Evolutionary conservation across 2,329 filamentous ascomycete genomes (phyloP).

Genomic region (Ascochyta fabae): DNA sequence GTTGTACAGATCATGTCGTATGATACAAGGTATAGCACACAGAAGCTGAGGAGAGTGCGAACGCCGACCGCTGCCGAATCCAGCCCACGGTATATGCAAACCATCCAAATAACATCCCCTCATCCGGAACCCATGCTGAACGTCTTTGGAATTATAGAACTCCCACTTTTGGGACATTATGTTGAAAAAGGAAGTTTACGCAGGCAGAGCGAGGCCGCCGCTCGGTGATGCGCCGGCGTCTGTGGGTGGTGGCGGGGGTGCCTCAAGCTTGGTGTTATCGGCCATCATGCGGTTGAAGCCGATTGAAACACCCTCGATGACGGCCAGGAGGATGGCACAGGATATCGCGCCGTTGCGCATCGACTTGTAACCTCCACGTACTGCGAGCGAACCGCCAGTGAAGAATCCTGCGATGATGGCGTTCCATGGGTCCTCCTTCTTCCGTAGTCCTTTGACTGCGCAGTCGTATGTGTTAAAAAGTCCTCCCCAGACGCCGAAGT

Average conservation of each 20-base stretch:
- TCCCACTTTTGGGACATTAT: constrained; percentile 22
- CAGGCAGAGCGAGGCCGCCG: constrained; percentile 31
- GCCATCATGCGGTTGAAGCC: constrained; percentile 95
- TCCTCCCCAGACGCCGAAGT: constrained; percentile 98
- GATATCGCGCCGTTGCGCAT: constrained; percentile 96
- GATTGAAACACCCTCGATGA: constrained; percentile 97
- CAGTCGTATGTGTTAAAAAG: constrained; percentile 97
- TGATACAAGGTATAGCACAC: constrained; percentile 44
- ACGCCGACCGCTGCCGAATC: constrained; percentile 41
- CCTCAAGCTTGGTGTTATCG: constrained; percentile 81
- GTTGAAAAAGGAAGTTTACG: constrained; percentile 27
- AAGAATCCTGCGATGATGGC: constrained; percentile 98
- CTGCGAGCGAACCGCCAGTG: constrained; percentile 82
- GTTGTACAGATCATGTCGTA: constrained; percentile 41
- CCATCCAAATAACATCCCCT: constrained; percentile 29
- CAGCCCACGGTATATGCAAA: constrained; percentile 40
- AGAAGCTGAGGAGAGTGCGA: constrained; percentile 47
- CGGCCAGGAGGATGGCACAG: constrained; percentile 89
- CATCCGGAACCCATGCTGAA: constrained; percentile 24
- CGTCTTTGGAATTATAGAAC: constrained; percentile 29
- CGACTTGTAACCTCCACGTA: constrained; percentile 89
- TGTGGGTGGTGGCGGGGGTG: constrained; percentile 55
- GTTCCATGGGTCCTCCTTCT: constrained; percentile 99
- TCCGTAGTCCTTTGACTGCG: constrained; percentile 85
- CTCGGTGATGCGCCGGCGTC: constrained; percentile 29